A percentile compares a stretch with the other conserved stretches of the same genome.
Evolutionary conservation across 106 monocot species (phyloP).

Genomic region (Dioscorea zingiberensis): DNA sequence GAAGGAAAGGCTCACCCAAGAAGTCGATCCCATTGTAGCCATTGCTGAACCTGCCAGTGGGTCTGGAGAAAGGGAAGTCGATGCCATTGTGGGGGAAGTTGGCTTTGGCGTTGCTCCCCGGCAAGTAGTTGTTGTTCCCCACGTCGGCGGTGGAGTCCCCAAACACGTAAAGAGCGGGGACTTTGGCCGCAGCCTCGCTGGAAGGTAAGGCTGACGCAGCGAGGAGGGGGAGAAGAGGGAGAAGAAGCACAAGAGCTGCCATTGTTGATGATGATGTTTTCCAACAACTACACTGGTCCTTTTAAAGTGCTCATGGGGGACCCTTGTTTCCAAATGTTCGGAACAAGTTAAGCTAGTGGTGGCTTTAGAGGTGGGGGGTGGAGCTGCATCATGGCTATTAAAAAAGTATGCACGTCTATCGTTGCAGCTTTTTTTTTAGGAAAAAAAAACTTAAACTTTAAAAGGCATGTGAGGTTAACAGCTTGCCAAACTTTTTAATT

Average conservation of each 20-base stretch:
- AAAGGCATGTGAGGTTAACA: too few relatives aligned
- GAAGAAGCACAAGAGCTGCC: not conserved
- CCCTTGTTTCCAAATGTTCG: too few relatives aligned
- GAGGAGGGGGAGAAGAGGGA: not conserved
- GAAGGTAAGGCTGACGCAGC: not conserved
- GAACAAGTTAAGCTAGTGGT: too few relatives aligned
- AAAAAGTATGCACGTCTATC: too few relatives aligned
- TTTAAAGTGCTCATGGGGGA: too few relatives aligned
- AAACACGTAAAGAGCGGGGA: constrained; percentile 63
- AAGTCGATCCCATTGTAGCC: constrained; percentile 68
- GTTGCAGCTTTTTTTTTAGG: too few relatives aligned
- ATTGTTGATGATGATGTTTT: not conserved
- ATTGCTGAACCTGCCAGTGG: constrained; percentile 73
- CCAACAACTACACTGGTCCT: too few relatives aligned
- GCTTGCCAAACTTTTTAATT: too few relatives aligned
- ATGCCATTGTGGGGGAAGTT: constrained; percentile 61
- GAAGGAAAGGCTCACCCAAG: constrained; percentile 24
- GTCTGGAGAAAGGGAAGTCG: constrained; percentile 45
- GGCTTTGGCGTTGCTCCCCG: constrained; percentile 31
- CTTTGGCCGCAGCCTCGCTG: not conserved
- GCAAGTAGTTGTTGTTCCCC: constrained; percentile 68
- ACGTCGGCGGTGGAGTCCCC: constrained; percentile 74
- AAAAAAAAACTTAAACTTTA: too few relatives aligned
- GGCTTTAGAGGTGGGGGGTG: too few relatives aligned
- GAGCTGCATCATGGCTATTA: too few relatives aligned